These are phyloP conservation scores for Actinomortierella ambigua DNA, from an alignment of 371 early-diverging fungal species.

Conservation along the genomic window DNA sequence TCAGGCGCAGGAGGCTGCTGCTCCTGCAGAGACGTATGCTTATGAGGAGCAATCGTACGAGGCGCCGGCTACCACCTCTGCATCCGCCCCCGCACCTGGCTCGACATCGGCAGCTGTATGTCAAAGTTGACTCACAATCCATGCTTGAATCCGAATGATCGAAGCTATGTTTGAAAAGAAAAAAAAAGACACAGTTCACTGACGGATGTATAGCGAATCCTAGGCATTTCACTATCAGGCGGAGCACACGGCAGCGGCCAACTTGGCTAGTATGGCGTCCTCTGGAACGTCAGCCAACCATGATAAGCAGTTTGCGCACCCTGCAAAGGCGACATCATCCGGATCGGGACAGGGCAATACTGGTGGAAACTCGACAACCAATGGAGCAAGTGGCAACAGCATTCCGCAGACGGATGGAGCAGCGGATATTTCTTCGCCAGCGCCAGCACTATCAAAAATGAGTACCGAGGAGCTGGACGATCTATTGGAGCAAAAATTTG, in stretches of 20 bases:
- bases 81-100: conserved; percentile 5
- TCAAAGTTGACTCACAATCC: too few relatives aligned
- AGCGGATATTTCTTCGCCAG: conserved; percentile 15
- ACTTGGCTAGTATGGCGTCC: conserved; percentile 51
- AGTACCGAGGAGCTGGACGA: conserved; percentile 30
- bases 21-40: conserved; percentile 30
- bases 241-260: conserved; percentile 49
- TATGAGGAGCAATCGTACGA: conserved; percentile 36
- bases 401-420: conserved; percentile 57
- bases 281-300: conserved; percentile 37
- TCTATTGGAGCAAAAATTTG: conserved; percentile 20
- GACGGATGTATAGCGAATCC: conserved; percentile 26
- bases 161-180: too few relatives aligned
- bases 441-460: conserved; percentile 13
- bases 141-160: too few relatives aligned
- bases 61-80: conserved; percentile 10
- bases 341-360: conserved; percentile 43
- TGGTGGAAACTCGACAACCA: too few relatives aligned
- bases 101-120: conserved; percentile 13
- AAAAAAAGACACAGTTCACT: too few relatives aligned
- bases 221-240: conserved; percentile 23
- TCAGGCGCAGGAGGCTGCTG: conserved; percentile 54
- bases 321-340: conserved; percentile 43
- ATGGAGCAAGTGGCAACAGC: conserved; percentile 15
- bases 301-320: conserved; percentile 41